Evolutionary conservation across 768 basidiomycete species (phyloP).

Genomic region (Russula olivacea): DNA sequence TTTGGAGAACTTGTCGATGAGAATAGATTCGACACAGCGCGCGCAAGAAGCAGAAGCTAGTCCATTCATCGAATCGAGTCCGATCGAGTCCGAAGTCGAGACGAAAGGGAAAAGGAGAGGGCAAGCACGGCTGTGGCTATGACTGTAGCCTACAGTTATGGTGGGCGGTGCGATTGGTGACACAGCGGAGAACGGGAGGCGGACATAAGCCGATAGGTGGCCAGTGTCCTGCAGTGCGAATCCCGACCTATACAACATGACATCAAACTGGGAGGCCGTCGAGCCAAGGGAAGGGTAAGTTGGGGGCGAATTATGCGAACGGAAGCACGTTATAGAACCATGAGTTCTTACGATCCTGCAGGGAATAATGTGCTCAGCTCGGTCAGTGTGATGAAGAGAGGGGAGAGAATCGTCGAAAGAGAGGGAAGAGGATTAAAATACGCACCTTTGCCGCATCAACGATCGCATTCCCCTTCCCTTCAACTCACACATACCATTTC

Average conservation of each 20-base stretch:
- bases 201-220: background rate
- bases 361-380: background rate
- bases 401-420: background rate
- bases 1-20: background rate
- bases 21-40: background rate
- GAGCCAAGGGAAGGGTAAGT: background rate
- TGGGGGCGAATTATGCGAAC: background rate
- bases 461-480: background rate
- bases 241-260: background rate
- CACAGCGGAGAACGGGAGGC: background rate
- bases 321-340: background rate
- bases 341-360: background rate
- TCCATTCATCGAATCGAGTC: background rate
- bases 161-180: background rate
- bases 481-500: background rate
- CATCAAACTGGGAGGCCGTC: background rate
- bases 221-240: background rate
- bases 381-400: background rate
- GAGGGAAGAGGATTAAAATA: background rate
- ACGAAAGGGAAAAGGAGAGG: background rate
- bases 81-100: background rate
- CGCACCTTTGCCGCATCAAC: conserved; percentile 4
- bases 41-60: background rate
- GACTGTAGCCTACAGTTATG: background rate
- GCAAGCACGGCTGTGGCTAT: background rate